Evolutionary conservation across 306 rosid species (phyloP), one percentile per base, ranked within the genome.

Genomic region (Glycyrrhiza uralensis): DNA sequence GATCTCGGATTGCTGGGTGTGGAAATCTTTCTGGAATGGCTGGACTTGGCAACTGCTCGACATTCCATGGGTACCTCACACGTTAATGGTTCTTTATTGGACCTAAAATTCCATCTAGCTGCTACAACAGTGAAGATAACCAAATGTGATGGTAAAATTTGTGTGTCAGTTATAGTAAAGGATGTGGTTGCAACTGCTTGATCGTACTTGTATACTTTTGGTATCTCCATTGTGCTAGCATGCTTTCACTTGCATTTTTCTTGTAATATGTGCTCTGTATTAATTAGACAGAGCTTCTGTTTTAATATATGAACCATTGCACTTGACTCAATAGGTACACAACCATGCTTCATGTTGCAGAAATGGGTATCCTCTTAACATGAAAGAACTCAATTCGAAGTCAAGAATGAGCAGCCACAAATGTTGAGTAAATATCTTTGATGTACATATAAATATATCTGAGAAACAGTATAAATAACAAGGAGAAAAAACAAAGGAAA

Each of bases 41-140:
- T 91, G 60, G 97, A 94, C 15, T 80, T 94, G 49, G 96, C 96
- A 0, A 85, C 95, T 77, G 97, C 96, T 42, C 84, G 91, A 23
- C 87, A 86, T 82, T 91, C 99, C 56, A 94, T 91, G 99, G 99
- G 96, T 36, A 81, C 81, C n/a, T 84, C 87, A 7, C 93, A 96
- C 8, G 65, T 91, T 52, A 94, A 80, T 72, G 72, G 84, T 73
- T 77, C 91, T 22, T 35, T 91, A 62, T 81, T 94, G 88, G 87
- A 94, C 77, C 81, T 91, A 73, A 94, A 91, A 51, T 17, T 39
- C 9, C 93, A 86, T 75, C 26, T 92, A 55, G 97, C 97, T 45
- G 46, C 91, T 57, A 89, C 98, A 8, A 56, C 83, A 8, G 36
- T 90, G 72, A 78, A 83, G 67, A 89, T 93, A 12, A 59, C 84